A percentile compares a stretch with the other conserved stretches of the same genome.
These are phyloP conservation scores for Collybia nuda DNA, from an alignment of 768 basidiomycete genomes.

Conservation along the genomic window DNA sequence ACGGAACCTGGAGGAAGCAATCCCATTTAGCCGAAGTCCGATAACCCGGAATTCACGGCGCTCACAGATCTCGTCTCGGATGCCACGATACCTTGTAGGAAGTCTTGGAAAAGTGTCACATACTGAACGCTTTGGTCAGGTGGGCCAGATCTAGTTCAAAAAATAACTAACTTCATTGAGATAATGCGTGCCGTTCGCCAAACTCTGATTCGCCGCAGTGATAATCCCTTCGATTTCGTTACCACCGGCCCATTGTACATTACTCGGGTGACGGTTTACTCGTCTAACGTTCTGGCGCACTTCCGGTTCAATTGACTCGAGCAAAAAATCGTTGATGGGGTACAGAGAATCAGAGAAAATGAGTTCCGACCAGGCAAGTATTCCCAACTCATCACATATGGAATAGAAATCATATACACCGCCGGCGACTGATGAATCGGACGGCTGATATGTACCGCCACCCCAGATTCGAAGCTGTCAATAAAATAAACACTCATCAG, in stretches of 20 bases:
- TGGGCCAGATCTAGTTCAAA: not conserved
- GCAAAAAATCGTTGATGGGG: conserved; percentile 54
- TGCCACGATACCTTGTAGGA: conserved; percentile 44
- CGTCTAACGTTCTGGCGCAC: conserved; percentile 59
- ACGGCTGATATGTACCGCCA: conserved; percentile 53
- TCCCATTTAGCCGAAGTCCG: not conserved
- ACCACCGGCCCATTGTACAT: conserved; percentile 59
- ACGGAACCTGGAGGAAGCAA: conserved; percentile 39
- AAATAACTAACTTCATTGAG: conserved; percentile 41
- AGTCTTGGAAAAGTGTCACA: conserved; percentile 51
- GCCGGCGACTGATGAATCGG: conserved; percentile 32
- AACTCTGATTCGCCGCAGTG: conserved; percentile 28
- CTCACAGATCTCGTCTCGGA: conserved; percentile 51
- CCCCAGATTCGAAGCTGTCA: conserved; percentile 58
- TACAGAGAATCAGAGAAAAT: conserved; percentile 59
- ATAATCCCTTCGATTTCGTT: conserved; percentile 63
- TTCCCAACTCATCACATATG: conserved; percentile 58
- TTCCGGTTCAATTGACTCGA: conserved; percentile 52
- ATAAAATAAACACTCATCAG: not conserved
- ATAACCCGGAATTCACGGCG: not conserved
- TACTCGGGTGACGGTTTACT: conserved; percentile 55
- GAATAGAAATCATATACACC: conserved; percentile 59
- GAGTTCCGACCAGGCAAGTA: conserved; percentile 61
- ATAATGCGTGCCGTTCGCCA: conserved; percentile 45
- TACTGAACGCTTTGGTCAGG: conserved; percentile 28